Conservation (phyloP, 2,329 filamentous ascomycete genomes). For the Diaporthe longicolla region DNA sequence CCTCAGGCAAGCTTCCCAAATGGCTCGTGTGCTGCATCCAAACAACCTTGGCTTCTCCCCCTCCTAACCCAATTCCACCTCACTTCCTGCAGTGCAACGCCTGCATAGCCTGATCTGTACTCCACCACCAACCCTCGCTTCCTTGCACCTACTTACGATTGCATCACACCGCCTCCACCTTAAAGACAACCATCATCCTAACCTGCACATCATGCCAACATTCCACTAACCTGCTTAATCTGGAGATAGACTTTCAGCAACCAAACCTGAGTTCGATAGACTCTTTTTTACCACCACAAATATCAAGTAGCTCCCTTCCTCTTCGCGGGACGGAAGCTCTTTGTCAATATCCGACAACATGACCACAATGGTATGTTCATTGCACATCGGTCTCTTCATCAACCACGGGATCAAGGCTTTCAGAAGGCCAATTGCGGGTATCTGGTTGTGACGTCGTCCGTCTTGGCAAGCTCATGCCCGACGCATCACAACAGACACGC, state of each 20-base stretch:
- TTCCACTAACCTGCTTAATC: conserved; percentile 18
- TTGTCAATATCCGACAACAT: conserved; percentile 53
- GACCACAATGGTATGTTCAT: conserved; percentile 65
- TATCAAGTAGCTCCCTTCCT: conserved; percentile 40
- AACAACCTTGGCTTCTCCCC: conserved; percentile 5
- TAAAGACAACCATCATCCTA: neutral
- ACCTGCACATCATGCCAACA: conserved; percentile 5
- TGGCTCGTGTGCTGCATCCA: neutral
- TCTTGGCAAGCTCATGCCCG: neutral
- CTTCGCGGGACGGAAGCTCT: conserved; percentile 40
- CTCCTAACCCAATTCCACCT: conserved; percentile 6
- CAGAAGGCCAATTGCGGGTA: neutral
- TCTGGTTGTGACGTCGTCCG: neutral
- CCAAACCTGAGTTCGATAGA: neutral
- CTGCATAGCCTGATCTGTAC: conserved; percentile 14
- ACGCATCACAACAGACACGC: neutral
- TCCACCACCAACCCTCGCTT: conserved; percentile 27
- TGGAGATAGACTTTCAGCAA: conserved; percentile 21
- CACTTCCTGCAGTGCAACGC: conserved; percentile 18
- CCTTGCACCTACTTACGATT: conserved; percentile 25
- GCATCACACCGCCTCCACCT: conserved; percentile 41
- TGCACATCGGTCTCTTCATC: neutral
- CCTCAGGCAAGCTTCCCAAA: conserved; percentile 28
- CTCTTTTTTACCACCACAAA: conserved; percentile 25
- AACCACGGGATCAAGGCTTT: neutral